Conservation (phyloP, 176 grass and related monocot genomes). For the Eleusine indica region DNA sequence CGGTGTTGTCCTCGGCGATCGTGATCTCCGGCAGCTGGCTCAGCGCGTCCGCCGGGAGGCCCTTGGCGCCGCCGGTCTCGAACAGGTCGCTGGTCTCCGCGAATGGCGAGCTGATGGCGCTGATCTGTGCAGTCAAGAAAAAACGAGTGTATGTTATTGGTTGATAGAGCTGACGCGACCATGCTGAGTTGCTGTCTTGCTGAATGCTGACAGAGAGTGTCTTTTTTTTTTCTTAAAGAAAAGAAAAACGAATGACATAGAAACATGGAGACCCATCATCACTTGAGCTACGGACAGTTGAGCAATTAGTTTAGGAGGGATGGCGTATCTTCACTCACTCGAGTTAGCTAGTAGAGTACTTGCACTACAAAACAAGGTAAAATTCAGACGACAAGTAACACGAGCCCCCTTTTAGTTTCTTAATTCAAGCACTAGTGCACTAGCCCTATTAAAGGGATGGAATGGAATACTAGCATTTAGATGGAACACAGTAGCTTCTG, state of each 20-base stretch:
- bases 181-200: neutral
- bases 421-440: neutral
- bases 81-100: slow-evolving; percentile 82
- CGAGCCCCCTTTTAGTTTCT: neutral
- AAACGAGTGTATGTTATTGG: neutral
- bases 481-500: slow-evolving; percentile 9
- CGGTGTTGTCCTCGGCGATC: slow-evolving; percentile 43
- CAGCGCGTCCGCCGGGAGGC: slow-evolving; percentile 47
- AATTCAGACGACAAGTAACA: neutral
- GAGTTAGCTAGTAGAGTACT: slow-evolving; percentile 1
- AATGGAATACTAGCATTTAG: neutral
- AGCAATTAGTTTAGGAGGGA: neutral
- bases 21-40: slow-evolving; percentile 58
- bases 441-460: neutral
- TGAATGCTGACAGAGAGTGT: neutral
- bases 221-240: neutral
- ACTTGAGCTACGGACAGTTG: neutral
- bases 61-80: slow-evolving; percentile 48
- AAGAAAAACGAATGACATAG: neutral
- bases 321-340: slow-evolving; percentile 23
- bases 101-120: slow-evolving; percentile 72
- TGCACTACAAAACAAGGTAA: neutral
- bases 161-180: neutral
- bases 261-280: neutral
- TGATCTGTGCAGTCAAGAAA: slow-evolving; percentile 53